Percentiles rank a stretch among this genome's conserved stretches.
Evolutionary conservation across 2,329 filamentous ascomycete species (phyloP).

Genomic region (Beauveria varroae): DNA sequence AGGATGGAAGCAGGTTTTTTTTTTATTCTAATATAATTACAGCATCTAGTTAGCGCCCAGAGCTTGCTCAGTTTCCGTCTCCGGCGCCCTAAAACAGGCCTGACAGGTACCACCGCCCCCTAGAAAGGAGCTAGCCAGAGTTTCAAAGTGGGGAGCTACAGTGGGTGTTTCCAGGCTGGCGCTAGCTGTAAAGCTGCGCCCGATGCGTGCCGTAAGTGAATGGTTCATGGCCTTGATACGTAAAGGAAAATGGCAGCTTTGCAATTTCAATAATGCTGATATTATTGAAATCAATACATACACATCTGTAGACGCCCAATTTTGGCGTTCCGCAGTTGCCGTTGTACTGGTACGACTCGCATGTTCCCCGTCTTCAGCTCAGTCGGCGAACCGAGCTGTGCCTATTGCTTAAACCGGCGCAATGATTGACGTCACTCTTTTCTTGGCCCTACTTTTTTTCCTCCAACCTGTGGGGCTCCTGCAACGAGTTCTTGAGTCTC

Average conservation of each 20-base stretch:
- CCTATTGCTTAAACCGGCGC: neutral
- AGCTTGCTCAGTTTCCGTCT: neutral
- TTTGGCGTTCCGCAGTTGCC: no score
- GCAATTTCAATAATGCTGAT: no score
- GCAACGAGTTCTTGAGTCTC: neutral
- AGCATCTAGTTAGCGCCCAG: neutral
- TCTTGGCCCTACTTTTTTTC: neutral
- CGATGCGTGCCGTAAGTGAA: neutral
- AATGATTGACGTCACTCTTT: constrained; percentile 7
- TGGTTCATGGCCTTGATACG: neutral
- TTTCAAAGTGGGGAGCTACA: constrained; percentile 1
- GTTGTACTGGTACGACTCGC: neutral
- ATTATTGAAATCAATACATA: no score
- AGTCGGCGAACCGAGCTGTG: neutral
- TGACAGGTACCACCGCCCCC: neutral
- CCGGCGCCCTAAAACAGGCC: neutral
- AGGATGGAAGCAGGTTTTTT: constrained; percentile 10
- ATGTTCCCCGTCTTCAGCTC: neutral
- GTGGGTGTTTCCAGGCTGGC: neutral
- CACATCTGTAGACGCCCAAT: no score
- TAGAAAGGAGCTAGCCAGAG: neutral
- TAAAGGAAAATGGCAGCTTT: neutral
- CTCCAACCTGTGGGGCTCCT: neutral
- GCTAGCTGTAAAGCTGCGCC: neutral
- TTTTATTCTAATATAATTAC: neutral